Evolutionary conservation across 1,284 basidiomycete genomes (phyloP), one percentile per base, ranked within the genome.

Genomic region (Cystobasidium pallidum): DNA sequence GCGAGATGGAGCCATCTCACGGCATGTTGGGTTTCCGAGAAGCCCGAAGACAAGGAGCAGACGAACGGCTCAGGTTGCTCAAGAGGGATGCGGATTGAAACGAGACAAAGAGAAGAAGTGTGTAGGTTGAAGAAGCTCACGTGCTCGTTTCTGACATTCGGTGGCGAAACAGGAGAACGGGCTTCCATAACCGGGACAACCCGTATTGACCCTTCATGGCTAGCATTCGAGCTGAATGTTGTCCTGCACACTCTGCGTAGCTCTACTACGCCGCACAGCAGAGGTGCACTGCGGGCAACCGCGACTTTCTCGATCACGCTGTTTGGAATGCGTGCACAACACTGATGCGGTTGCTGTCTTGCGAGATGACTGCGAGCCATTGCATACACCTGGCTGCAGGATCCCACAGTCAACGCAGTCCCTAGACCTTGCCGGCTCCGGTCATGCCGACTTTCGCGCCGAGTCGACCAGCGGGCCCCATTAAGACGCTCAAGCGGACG

Each of bases 401-500:
- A n/a, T n/a, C 24, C 24, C 49, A 26, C n/a, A 51, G 49, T n/a
- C 49, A 57, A n/a, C 21, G 21, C 19, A 58, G 57, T 34, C 19
- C 13, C 13, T 13, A 13, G 13, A 39, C 13, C 6, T 13, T 39
- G 36, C 36, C 13, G 36, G 13, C 36, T 39, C 6, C 13, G 36
- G 28, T 28, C 63, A 36, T 30, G 21, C 26, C 63, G 24, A 6
- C 52, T 7, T 24, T 49, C 51, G 30, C n/a, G 21, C 32, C 52
- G 11, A 45, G 28, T n/a, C 13, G 39, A 2, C 30, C 39, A 2
- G 26, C 55, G 19, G 68, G 68, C 21, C 68, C 61, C 36, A 71
- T 71, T 49, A 71, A 57, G 55, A 54, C 68, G 32, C 61, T 71
- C 49, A 54, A 54, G 36, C 68, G 68, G 47, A 63, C 68, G 15